Percentiles rank a stretch among this genome's conserved stretches.
These are phyloP conservation scores for Hyaloscypha variabilis DNA, from an alignment of 495 filamentous ascomycete genomes.

Conservation along the genomic window DNA sequence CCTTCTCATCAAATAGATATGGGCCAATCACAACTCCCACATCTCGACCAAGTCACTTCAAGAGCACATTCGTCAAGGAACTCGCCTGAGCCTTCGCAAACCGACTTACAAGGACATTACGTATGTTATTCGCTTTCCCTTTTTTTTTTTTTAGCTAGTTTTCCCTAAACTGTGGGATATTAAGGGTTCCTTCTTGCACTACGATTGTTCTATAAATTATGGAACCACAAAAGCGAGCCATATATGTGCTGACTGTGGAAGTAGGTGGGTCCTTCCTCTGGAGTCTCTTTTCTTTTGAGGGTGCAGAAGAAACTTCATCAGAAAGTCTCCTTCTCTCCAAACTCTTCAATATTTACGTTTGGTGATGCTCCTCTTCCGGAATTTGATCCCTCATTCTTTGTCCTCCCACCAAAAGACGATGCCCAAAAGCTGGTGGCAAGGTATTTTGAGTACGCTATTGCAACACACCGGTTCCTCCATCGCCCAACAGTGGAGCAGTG, in stretches of 20 bases:
- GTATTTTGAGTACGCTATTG: conserved; percentile 42
- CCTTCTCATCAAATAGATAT: too few relatives aligned
- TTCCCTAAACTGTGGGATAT: too few relatives aligned
- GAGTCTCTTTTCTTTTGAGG: not conserved
- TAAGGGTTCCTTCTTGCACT: too few relatives aligned
- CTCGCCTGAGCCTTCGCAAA: conserved; percentile 43
- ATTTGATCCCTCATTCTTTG: conserved; percentile 33
- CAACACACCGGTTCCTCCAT: conserved; percentile 41
- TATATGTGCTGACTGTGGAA: too few relatives aligned
- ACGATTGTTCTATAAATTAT: too few relatives aligned
- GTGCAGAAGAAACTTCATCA: not conserved
- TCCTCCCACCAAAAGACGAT: conserved; percentile 25
- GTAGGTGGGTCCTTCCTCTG: too few relatives aligned
- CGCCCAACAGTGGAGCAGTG: conserved; percentile 38
- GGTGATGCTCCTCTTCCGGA: conserved; percentile 34
- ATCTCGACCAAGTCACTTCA: conserved; percentile 9
- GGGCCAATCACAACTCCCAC: not conserved
- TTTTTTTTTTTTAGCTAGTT: too few relatives aligned
- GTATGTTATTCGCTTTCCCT: conserved; percentile 23
- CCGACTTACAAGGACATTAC: conserved; percentile 40
- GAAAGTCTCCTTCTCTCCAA: not conserved
- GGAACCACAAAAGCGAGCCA: too few relatives aligned
- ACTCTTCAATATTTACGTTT: conserved; percentile 35
- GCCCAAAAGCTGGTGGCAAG: conserved; percentile 31
- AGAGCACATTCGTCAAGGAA: conserved; percentile 36